Conservation (phyloP, 352 stramenopile genomes). For the Pythium brassicae region DNA sequence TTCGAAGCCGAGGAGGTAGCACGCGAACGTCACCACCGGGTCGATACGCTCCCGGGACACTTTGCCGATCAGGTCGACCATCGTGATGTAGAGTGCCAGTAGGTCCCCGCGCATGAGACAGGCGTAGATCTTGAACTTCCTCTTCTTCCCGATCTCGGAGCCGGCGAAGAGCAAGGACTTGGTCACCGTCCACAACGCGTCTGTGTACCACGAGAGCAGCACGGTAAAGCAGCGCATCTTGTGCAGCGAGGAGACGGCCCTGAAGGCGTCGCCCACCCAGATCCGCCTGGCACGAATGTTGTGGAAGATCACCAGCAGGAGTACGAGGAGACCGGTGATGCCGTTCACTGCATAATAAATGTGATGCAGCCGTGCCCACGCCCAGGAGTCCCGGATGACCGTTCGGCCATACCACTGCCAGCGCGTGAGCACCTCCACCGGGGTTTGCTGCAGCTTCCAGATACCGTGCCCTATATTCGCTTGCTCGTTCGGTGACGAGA, state of each 20-base stretch:
- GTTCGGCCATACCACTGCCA: conserved; percentile 2
- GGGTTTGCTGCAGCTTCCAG: background rate
- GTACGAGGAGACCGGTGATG: conserved; percentile 20
- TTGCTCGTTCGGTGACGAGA: conserved; percentile 13
- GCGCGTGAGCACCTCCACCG: conserved; percentile 2
- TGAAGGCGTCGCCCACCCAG: conserved; percentile 36
- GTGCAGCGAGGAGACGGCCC: conserved; percentile 21
- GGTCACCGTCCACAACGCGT: conserved; percentile 29
- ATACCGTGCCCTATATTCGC: conserved; percentile 19
- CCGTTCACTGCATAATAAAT: conserved; percentile 28
- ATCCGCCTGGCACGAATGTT: conserved; percentile 25
- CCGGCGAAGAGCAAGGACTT: conserved; percentile 26
- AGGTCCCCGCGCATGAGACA: conserved; percentile 8
- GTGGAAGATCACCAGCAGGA: conserved; percentile 24
- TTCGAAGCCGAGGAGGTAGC: conserved; percentile 6
- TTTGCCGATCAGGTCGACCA: conserved; percentile 17
- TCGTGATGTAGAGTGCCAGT: conserved; percentile 7
- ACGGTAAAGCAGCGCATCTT: conserved; percentile 18
- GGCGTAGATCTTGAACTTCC: conserved; percentile 14
- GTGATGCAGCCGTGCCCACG: conserved; percentile 35
- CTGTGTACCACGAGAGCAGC: conserved; percentile 21
- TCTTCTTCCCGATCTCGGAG: conserved; percentile 11
- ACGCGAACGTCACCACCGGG: conserved; percentile 3
- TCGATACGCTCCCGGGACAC: conserved; percentile 19
- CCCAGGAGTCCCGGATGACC: conserved; percentile 17